Base-by-base conservation (phyloP, 192 early-diverging fungal genomes). In the Cetraspora pellucida region DNA sequence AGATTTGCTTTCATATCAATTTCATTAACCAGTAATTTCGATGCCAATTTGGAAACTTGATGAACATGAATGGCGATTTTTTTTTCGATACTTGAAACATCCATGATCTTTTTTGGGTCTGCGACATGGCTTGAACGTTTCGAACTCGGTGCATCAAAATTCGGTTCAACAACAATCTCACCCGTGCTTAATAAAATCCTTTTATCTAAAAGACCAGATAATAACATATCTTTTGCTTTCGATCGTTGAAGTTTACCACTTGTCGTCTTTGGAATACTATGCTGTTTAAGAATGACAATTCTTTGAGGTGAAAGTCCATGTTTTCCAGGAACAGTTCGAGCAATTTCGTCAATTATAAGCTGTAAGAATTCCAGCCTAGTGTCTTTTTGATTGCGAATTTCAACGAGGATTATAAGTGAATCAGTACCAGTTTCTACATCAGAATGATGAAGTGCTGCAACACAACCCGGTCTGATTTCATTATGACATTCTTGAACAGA, bases 391-490 rank as follows among this genome's bases (percentile, higher is more conserved):
- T 74, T 37, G 0, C 72, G 17, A 8, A 74, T 60, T 45, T 74
- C 72, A 0, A 10, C 37, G n/a, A 74, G 28, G 21, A 74, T 23
- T 8, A 74, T 43, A 9, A 74, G 55, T 10, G 72, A 23, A 45
- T 74, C 72, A 13, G 72, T 74, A 5, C 72, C 72, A 21, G 9
- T 43, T 25, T 55, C 37, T 5, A 16, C 25, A 74, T 74, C 72
- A 21, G 27, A 27, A 74, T 74, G 72, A 43, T 74, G 54, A n/a
- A 74, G 27, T 59, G 72, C 72, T 28, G 54, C 54, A 14, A 74
- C 27, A 60, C 72, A 74, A 45, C 72, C 72, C 19, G 72, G 57
- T 74, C 52, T 13, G 10, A 74, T 74, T 7, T 4, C 54, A 43
- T 55, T 27, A 60, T 74, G 72, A 45, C 37, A 74, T 57, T 60